phyloP scores from a whole-genome alignment of 1,284 basidiomycete genomes.

The Rhodotorula sp. region DNA sequence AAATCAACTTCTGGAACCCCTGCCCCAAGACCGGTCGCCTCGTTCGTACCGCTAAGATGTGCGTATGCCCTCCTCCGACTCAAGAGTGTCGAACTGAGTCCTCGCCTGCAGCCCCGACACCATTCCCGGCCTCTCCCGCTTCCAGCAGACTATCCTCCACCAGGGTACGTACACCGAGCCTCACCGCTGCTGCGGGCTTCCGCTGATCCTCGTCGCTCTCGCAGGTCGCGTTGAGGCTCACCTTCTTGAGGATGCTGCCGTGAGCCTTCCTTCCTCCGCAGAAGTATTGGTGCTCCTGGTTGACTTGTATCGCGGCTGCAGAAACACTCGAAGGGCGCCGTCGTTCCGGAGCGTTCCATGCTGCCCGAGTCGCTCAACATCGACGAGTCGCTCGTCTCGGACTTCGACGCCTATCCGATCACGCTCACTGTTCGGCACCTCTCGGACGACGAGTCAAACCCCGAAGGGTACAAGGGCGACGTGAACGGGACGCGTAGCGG shows the following conservation, averaged over 20 bases:
- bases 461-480: constrained; percentile 31
- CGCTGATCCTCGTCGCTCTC: neutral
- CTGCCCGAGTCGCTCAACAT: constrained; percentile 45
- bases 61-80: neutral
- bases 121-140: constrained; percentile 46
- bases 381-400: constrained; percentile 36
- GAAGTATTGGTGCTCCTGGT: too few relatives aligned
- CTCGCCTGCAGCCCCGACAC: constrained; percentile 36
- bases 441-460: constrained; percentile 48
- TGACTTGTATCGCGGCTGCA: neutral
- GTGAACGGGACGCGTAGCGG: constrained; percentile 30
- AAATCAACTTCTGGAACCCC: constrained; percentile 43
- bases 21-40: constrained; percentile 33
- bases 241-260: constrained; percentile 41
- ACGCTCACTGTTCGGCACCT: constrained; percentile 46
- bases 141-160: constrained; percentile 46
- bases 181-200: too few relatives aligned
- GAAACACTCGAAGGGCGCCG: constrained; percentile 35
- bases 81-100: neutral
- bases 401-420: constrained; percentile 44
- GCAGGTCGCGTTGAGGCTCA: constrained; percentile 44
- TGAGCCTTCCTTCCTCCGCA: neutral
- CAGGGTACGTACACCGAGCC: constrained; percentile 22
- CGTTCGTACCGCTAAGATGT: constrained; percentile 33
- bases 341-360: constrained; percentile 43